These are phyloP conservation scores for Termitomyces sp. DNA, from an alignment of 768 basidiomycete genomes.

Conservation along the genomic window DNA sequence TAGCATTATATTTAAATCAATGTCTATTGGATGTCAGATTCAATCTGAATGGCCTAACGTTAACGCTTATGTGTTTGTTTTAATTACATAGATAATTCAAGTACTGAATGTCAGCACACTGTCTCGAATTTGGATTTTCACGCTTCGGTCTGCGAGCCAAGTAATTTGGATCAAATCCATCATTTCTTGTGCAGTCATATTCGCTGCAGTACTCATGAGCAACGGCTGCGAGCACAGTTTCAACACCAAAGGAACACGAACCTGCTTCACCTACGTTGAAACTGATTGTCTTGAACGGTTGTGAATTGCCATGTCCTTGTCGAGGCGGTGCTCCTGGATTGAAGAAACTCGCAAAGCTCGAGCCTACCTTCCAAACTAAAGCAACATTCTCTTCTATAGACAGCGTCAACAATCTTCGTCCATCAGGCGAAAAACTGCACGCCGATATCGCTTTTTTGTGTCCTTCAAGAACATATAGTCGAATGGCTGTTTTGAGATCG, in stretches of 20 bases:
- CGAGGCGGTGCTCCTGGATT: constrained; percentile 87
- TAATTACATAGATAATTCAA: not conserved
- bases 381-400: constrained; percentile 82
- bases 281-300: constrained; percentile 83
- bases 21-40: too few relatives aligned
- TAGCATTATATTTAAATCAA: too few relatives aligned
- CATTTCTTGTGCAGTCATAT: constrained; percentile 48
- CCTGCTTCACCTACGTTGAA: constrained; percentile 86
- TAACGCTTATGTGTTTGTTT: too few relatives aligned
- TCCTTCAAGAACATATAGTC: constrained; percentile 91
- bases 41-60: too few relatives aligned
- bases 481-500: constrained; percentile 92
- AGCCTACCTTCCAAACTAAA: constrained; percentile 94
- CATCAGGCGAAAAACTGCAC: constrained; percentile 91
- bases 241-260: constrained; percentile 27
- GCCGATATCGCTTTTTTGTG: constrained; percentile 80
- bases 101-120: constrained; percentile 86
- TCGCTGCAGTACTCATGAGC: constrained; percentile 18
- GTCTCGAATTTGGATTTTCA: constrained; percentile 77
- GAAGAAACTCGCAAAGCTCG: constrained; percentile 86
- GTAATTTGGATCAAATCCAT: constrained; percentile 75
- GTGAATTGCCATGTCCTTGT: constrained; percentile 76
- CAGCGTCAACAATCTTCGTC: constrained; percentile 79
- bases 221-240: not conserved
- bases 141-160: constrained; percentile 82